Evolutionary conservation across 2,329 filamentous ascomycete species (phyloP), one percentile per base, ranked within the genome.

Genomic region (Colletotrichum higginsianum): DNA sequence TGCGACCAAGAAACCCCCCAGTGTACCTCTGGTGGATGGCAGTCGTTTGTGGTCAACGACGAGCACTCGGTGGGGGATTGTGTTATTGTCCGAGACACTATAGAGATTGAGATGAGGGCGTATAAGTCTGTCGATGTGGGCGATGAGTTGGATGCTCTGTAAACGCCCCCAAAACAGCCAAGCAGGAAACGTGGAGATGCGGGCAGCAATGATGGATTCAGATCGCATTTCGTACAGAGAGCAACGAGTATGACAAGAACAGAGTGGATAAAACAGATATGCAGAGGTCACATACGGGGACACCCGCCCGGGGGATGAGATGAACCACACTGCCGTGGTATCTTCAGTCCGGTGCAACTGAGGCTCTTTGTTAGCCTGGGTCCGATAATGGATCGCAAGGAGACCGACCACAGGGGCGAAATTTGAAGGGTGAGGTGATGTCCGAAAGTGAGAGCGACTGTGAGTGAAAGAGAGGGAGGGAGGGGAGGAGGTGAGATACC

Each of bases 361-460:
- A 71, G 69, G 38, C 69, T 72, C 69, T 72, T 64, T 47, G 35
- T 40, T 46, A 62, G 58, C 65, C 58, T 56, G 44, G 58, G 40
- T 53, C 68, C 30, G 49, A 63, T 53, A 16, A n/a, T 49, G 18
- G 23, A 42, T 55, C 61, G 40, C 15, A 30, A 13, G 55, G 46
- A 55, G 50, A 58, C 65, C 46, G 50, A 58, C 65, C 46, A 23
- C 38, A 46, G 58, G 40, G 63, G 47, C 62, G 62, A 67, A 52
- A 52, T 44, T 67, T 44, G 53, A 62, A 35, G 42, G 23, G 63
- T 46, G 58, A 57, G 52, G 55, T 38, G 52, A 62, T 49, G 53
- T 68, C 65, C 47, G 66, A 50, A 44, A 38, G 35, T 38, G 9
- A 38, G 35, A 38, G 35, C 8, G 35, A 38, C 9, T 38, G 35